Percentiles rank a stretch among this genome's conserved stretches.
These are phyloP conservation scores for Austroboletus olivaceoglutinosus DNA, from an alignment of 1,284 basidiomycete genomes.

Conservation along the genomic window DNA sequence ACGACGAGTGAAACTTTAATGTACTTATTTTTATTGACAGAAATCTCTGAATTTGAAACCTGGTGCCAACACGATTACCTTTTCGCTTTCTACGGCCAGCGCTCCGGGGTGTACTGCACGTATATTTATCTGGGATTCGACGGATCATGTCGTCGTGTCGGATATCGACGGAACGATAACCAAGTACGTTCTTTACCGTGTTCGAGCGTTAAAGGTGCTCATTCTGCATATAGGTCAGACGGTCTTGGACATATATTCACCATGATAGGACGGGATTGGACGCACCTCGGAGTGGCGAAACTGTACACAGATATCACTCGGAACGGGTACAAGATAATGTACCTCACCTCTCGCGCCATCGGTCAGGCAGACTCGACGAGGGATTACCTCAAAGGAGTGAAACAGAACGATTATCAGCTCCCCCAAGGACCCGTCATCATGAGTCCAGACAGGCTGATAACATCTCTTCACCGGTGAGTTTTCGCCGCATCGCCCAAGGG, in stretches of 20 bases:
- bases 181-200: constrained; percentile 56
- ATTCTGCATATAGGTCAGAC: constrained; percentile 68
- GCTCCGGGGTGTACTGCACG: constrained; percentile 86
- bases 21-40: constrained; percentile 40
- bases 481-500: background rate
- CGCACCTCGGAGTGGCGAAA: constrained; percentile 96
- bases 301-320: constrained; percentile 95
- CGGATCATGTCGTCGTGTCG: constrained; percentile 89
- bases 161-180: constrained; percentile 99
- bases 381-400: constrained; percentile 93
- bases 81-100: constrained; percentile 90
- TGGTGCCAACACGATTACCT: constrained; percentile 91
- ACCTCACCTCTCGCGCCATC: constrained; percentile 96
- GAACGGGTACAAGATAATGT: constrained; percentile 99
- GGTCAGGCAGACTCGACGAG: constrained; percentile 98
- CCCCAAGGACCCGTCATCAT: constrained; percentile 99
- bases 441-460: constrained; percentile 96
- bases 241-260: constrained; percentile 97
- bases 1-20: background rate
- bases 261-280: constrained; percentile 99
- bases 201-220: background rate
- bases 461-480: constrained; percentile 85
- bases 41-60: constrained; percentile 85
- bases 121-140: constrained; percentile 94
- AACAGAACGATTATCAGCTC: constrained; percentile 92